Evolutionary conservation across 140 eudicot species (phyloP).

Genomic region (Stevia rebaudiana): DNA sequence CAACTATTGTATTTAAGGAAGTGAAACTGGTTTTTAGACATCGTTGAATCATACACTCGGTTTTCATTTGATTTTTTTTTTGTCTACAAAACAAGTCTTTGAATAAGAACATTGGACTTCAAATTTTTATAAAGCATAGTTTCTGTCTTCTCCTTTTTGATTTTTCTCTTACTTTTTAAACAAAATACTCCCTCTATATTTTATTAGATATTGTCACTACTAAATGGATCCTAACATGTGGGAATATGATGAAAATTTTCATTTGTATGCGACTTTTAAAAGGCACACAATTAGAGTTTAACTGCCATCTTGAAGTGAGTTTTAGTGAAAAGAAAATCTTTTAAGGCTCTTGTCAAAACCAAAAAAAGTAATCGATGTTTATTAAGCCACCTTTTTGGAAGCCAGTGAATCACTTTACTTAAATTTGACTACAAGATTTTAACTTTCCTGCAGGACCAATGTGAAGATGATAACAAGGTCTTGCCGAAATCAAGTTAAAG

Average conservation of each 20-base stretch:
- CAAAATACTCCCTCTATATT: background rate
- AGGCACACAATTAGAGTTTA: no score
- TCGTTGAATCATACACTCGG: background rate
- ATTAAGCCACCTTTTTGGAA: no score
- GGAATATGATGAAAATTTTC: no score
- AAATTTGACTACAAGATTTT: background rate
- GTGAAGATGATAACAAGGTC: slow-evolving; percentile 10
- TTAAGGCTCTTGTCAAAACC: no score
- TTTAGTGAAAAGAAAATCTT: no score
- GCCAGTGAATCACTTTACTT: background rate
- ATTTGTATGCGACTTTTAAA: no score
- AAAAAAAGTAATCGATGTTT: no score
- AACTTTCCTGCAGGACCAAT: slow-evolving; percentile 15
- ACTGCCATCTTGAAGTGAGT: no score
- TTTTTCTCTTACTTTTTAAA: background rate
- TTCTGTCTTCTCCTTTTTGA: background rate
- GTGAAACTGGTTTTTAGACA: background rate
- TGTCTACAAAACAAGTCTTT: background rate
- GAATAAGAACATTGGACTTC: background rate
- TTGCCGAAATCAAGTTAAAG: slow-evolving; percentile 7
- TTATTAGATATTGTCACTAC: background rate
- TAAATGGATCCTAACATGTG: no score
- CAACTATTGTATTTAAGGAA: background rate
- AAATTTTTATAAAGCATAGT: background rate
- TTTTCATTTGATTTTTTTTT: background rate